Base-by-base conservation (phyloP, 768 basidiomycete genomes). In the Rhodotorula diobovata region DNA sequence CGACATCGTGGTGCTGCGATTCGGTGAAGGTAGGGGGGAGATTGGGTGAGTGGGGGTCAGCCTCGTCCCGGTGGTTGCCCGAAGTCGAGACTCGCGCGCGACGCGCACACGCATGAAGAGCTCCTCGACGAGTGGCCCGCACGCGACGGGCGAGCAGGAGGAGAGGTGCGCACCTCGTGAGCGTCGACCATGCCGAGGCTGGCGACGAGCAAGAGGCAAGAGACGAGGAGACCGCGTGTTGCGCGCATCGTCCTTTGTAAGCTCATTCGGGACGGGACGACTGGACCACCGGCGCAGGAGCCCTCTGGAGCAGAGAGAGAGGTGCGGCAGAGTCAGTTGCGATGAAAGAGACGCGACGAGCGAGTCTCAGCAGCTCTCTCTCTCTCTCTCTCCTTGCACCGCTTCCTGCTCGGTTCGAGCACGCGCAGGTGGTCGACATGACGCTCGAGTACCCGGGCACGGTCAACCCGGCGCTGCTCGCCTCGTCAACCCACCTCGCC, bases 1-100 rank as follows among this genome's bases (percentile, higher is more conserved):
- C 68, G 18, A 39, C 65, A 23, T 66, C 61, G 37, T 75, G 70
- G 48, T 75, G 74, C 51, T 75, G 57, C n/a, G 30, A 10, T 3
- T 56, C 1, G 3, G 55, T 9, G 51, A 30, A 62, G 10, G 8
- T 28, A 20, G 25, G 30, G 21, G 21, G 21, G 54, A 2, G 9
- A 37, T 35, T 4, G 15, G 45, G 45, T 20, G 15, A 46, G 45
- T 4, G 18, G 21, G 45, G 45, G 45, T 18, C 15, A 21, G 2
- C 15, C 18, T 21, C 20, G 45, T 23, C 45, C 20, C 15, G 15
- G 2, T 20, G 15, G 18, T 15, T 18, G 41, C 41, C 14, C 41
- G 41, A 15, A 21, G 4, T 30, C 25, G 25, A 18, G 23, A 45
- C 28, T 21, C 4, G 35, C 25, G 50, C 51, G 35, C 58, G 10